Conservation (phyloP, 1,284 basidiomycete genomes). For the Cystobasidiaceae sp. region DNA sequence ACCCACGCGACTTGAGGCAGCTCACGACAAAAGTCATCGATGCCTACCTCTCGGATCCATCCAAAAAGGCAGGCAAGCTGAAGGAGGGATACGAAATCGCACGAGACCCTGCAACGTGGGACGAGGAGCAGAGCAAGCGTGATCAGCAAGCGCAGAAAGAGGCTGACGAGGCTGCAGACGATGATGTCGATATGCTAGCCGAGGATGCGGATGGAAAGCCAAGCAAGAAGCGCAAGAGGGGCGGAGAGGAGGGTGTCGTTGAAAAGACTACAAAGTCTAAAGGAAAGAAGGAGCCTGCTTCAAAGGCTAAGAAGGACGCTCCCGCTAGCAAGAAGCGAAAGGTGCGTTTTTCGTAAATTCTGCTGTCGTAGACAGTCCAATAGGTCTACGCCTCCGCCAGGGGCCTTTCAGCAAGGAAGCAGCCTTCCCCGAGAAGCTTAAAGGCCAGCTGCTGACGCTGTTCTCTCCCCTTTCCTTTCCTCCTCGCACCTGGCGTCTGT, state of each 20-base stretch:
- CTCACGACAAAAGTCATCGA: slow-evolving; percentile 76
- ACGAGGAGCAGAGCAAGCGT: slow-evolving; percentile 53
- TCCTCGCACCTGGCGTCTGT: background rate
- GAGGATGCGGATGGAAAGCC: slow-evolving; percentile 60
- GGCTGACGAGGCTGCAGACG: slow-evolving; percentile 52
- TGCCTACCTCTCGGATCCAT: slow-evolving; percentile 66
- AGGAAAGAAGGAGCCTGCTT: slow-evolving; percentile 27
- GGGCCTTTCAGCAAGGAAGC: too few relatives aligned
- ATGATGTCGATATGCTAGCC: slow-evolving; percentile 63
- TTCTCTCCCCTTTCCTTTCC: background rate
- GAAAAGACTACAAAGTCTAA: slow-evolving; percentile 45
- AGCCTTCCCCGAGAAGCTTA: background rate
- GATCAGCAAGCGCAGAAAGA: slow-evolving; percentile 41
- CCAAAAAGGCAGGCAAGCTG: slow-evolving; percentile 64
- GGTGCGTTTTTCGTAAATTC: slow-evolving; percentile 12
- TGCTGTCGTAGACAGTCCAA: background rate
- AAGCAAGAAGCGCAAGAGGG: slow-evolving; percentile 48
- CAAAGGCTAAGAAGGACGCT: slow-evolving; percentile 33
- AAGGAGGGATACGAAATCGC: slow-evolving; percentile 75
- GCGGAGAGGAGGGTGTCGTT: slow-evolving; percentile 45
- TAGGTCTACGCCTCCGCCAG: background rate
- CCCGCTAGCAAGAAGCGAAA: slow-evolving; percentile 37
- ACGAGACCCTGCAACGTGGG: slow-evolving; percentile 71
- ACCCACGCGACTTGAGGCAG: slow-evolving; percentile 71
- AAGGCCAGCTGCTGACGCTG: background rate